Conservation (phyloP, 495 filamentous ascomycete species). For the Penicillium ucsense region DNA sequence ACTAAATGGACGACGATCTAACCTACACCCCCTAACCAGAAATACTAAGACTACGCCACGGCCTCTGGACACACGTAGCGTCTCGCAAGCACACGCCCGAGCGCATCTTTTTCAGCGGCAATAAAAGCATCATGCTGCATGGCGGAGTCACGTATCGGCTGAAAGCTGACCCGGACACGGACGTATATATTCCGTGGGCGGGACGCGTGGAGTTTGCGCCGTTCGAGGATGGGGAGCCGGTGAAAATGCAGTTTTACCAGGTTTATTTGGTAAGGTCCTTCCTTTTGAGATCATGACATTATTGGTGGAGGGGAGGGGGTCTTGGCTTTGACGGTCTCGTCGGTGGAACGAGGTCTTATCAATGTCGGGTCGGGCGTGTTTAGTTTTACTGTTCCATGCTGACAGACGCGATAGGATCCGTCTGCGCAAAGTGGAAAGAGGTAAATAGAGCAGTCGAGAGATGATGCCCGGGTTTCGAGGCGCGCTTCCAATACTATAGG, state of each 20-base stretch:
- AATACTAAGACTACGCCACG: slow-evolving; percentile 43
- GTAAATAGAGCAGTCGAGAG: slow-evolving; percentile 3
- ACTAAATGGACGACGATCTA: too few species aligned
- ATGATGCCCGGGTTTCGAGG: neutral
- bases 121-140: slow-evolving; percentile 51
- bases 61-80: slow-evolving; percentile 48
- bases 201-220: slow-evolving; percentile 42
- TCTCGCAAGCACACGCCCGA: slow-evolving; percentile 38
- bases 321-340: too few species aligned
- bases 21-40: slow-evolving; percentile 24
- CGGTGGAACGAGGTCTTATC: too few species aligned
- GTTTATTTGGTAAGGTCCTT: slow-evolving; percentile 48
- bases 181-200: slow-evolving; percentile 43
- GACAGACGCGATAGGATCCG: slow-evolving; percentile 20
- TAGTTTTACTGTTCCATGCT: neutral
- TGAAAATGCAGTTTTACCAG: slow-evolving; percentile 56
- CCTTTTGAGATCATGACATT: neutral
- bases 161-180: slow-evolving; percentile 36
- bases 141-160: slow-evolving; percentile 48
- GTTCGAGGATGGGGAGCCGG: slow-evolving; percentile 27
- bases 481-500: too few species aligned
- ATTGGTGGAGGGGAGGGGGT: too few species aligned
- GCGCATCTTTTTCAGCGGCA: slow-evolving; percentile 45
- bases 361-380: too few species aligned
- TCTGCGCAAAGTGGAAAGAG: slow-evolving; percentile 32